Evolutionary conservation across 306 rosid genomes (phyloP).

Genomic region (Bauhinia variegata): DNA sequence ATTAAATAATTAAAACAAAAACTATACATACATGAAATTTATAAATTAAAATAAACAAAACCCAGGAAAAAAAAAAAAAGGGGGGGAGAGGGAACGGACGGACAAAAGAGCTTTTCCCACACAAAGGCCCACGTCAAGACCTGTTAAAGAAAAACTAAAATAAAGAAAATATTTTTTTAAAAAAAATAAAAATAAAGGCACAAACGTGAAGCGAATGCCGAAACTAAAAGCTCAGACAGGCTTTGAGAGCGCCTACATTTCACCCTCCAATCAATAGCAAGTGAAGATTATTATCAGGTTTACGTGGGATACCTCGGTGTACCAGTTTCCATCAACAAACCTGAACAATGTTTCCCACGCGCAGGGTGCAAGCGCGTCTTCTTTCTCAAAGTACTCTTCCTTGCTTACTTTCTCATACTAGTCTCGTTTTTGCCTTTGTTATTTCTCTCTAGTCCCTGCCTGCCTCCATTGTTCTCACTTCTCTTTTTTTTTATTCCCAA

Average conservation of each 20-base stretch:
- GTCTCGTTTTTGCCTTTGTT: slow-evolving; percentile 36
- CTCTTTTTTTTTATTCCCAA: neutral
- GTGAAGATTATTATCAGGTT: slow-evolving; percentile 38
- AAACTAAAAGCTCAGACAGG: neutral
- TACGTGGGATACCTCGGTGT: slow-evolving; percentile 48
- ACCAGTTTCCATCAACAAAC: slow-evolving; percentile 33
- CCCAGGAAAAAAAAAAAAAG: slow-evolving; percentile 30
- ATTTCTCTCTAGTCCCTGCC: slow-evolving; percentile 3
- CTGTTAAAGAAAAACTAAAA: slow-evolving; percentile 32
- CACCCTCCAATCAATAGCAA: slow-evolving; percentile 62
- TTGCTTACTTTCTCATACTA: slow-evolving; percentile 28
- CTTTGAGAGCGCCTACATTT: slow-evolving; percentile 39
- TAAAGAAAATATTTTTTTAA: neutral
- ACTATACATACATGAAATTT: too few relatives aligned
- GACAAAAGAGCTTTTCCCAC: slow-evolving; percentile 47
- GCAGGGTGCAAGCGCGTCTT: slow-evolving; percentile 50
- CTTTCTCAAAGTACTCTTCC: slow-evolving; percentile 26
- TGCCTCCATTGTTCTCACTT: slow-evolving; percentile 2
- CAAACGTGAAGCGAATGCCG: slow-evolving; percentile 2
- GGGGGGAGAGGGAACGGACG: slow-evolving; percentile 47
- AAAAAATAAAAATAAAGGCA: slow-evolving; percentile 10
- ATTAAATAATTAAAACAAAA: too few relatives aligned
- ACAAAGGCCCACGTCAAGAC: slow-evolving; percentile 57
- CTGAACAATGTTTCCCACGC: slow-evolving; percentile 49
- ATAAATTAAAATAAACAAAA: slow-evolving; percentile 12